Evolutionary conservation across 257 asterid genomes (phyloP).

Genomic region (Capsicum rhomboideum): DNA sequence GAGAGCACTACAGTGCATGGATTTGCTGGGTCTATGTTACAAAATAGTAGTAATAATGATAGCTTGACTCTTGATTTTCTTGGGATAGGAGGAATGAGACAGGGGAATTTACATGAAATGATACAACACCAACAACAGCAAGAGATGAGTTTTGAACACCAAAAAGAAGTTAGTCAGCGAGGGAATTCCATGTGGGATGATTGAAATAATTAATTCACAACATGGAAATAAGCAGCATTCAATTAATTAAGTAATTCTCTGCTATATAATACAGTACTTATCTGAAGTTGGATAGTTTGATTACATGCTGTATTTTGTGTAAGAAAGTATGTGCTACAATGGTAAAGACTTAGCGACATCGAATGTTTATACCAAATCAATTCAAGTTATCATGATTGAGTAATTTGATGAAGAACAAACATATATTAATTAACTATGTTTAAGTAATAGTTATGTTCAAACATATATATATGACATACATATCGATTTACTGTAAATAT

Average conservation of each 20-base stretch:
- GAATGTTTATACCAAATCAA: too few relatives aligned
- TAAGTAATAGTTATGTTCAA: too few relatives aligned
- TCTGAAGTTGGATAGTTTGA: not conserved
- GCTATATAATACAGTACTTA: not conserved
- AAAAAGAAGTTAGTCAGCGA: not conserved
- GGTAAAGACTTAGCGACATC: too few relatives aligned
- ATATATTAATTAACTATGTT: too few relatives aligned
- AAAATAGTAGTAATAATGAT: not conserved
- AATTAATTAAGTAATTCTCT: not conserved
- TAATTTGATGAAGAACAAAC: too few relatives aligned
- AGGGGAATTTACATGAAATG: not conserved
- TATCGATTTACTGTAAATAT: too few relatives aligned
- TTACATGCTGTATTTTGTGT: not conserved
- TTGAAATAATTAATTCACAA: not conserved
- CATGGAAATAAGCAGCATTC: not conserved
- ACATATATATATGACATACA: too few relatives aligned
- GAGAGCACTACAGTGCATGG: not conserved
- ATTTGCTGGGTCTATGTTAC: not conserved
- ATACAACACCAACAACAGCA: constrained; percentile 4
- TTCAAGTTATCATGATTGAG: too few relatives aligned
- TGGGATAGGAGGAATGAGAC: constrained; percentile 7
- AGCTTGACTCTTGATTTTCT: constrained; percentile 10
- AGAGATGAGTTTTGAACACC: constrained; percentile 6
- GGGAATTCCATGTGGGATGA: constrained; percentile 1
- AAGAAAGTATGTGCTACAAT: not conserved